Evolutionary conservation across 1,284 basidiomycete genomes (phyloP).

Genomic region (Ustilago nuda): DNA sequence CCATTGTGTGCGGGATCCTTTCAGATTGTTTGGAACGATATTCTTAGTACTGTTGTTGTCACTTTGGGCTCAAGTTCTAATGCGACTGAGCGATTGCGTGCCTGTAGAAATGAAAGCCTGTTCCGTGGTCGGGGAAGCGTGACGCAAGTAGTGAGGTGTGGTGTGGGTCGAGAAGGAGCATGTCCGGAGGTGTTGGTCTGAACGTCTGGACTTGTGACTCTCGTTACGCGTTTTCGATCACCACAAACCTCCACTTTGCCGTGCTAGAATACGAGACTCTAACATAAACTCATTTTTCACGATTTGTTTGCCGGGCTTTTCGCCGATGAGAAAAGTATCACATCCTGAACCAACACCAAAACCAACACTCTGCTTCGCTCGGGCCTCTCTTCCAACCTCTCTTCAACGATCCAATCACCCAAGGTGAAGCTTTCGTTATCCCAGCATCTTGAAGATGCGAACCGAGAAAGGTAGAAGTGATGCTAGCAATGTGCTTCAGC

Average conservation of each 20-base stretch:
- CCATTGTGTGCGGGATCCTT: slow-evolving; percentile 15
- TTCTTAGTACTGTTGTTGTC: background rate
- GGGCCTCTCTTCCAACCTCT: background rate
- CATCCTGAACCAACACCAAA: slow-evolving; percentile 2
- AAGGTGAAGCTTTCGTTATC: background rate
- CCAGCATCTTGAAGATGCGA: background rate
- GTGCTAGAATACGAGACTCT: slow-evolving; percentile 3
- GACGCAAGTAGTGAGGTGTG: background rate
- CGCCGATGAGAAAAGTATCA: slow-evolving; percentile 9
- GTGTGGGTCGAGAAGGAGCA: background rate
- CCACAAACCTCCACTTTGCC: slow-evolving; percentile 27
- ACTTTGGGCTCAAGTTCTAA: background rate
- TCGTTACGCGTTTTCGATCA: slow-evolving; percentile 52
- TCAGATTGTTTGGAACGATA: background rate
- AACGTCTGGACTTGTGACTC: slow-evolving; percentile 18
- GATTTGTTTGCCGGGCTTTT: slow-evolving; percentile 29
- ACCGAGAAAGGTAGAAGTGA: background rate
- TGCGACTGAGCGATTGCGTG: background rate
- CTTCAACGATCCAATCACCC: background rate
- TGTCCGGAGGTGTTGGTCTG: slow-evolving; percentile 37
- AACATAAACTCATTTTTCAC: slow-evolving; percentile 2
- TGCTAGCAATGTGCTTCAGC: slow-evolving; percentile 18
- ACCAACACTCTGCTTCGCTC: slow-evolving; percentile 7
- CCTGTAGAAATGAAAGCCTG: background rate
- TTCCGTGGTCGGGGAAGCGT: background rate